Evolutionary conservation across 495 filamentous ascomycete genomes (phyloP).

Genomic region (Penicillium silybi): DNA sequence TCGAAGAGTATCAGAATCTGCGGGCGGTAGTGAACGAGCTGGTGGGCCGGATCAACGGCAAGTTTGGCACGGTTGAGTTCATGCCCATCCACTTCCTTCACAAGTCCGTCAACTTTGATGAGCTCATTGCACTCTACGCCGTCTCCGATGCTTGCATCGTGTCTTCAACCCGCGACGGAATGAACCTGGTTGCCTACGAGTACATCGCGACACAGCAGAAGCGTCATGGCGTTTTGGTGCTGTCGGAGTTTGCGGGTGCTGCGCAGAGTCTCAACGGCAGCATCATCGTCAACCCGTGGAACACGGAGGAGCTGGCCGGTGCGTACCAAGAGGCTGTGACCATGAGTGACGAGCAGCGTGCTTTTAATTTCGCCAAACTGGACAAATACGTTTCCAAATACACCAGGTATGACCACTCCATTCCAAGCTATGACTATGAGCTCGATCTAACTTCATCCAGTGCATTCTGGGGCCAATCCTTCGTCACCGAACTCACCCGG

Average conservation of each 20-base stretch:
- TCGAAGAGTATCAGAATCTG: conserved; percentile 96
- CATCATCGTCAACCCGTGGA: conserved; percentile 95
- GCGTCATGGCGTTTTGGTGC: conserved; percentile 83
- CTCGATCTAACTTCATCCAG: conserved; percentile 36
- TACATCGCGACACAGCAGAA: conserved; percentile 92
- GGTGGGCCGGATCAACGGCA: conserved; percentile 91
- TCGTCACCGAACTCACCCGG: conserved; percentile 77
- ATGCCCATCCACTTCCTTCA: conserved; percentile 98
- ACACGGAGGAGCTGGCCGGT: conserved; percentile 89
- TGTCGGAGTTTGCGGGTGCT: conserved; percentile 93
- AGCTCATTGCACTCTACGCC: conserved; percentile 89
- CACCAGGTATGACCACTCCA: conserved; percentile 56
- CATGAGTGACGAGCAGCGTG: conserved; percentile 82
- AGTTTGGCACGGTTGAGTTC: conserved; percentile 93
- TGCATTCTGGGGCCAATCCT: conserved; percentile 96
- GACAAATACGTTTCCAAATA: conserved; percentile 95
- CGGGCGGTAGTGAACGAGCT: conserved; percentile 91
- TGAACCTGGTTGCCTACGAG: conserved; percentile 99
- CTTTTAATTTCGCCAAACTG: conserved; percentile 81
- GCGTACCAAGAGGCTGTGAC: conserved; percentile 93
- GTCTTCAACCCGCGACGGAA: conserved; percentile 93
- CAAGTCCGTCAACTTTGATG: conserved; percentile 88
- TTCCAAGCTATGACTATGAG: neutral
- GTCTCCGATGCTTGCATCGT: conserved; percentile 93
- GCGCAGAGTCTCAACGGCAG: conserved; percentile 91